Evolutionary conservation across 2,329 filamentous ascomycete genomes (phyloP), one percentile per base, ranked within the genome.

Genomic region (Colletotrichum gigasporum): DNA sequence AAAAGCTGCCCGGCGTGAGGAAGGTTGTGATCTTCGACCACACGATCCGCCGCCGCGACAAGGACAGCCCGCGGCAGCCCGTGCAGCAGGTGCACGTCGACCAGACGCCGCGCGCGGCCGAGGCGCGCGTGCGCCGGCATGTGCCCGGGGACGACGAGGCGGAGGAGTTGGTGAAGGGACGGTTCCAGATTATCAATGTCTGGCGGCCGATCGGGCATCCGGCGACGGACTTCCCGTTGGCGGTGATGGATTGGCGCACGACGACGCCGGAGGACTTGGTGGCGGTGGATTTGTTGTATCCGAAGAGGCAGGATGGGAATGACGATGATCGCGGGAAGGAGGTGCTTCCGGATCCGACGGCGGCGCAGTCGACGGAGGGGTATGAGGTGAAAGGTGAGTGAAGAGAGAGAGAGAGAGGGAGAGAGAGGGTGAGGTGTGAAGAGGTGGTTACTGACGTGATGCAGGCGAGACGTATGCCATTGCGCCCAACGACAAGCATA

Each of bases 1-100:
- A 80, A 26, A 84, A 85, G 44, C 78, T 91, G 0, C 79, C 83
- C 0, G 84, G 81, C 0, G 78, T 89, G 54, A 85, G 84, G 56
- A 87, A 87, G 65, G 83, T 92, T 10, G 82, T 88, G 63, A 89
- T 92, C 63, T 92, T 92, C 72, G 90, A 92, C 74, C 90, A 92
- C 74, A 92, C 90, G 0, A 89, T 92, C 68, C 84, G 90, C 2
- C 79, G 85, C 6, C 78, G 84, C 18, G 75, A 80, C 2, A 83
- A 85, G n/a, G 74, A 78, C 2, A 79, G 87, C 0, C 82, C 87
- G 0, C 82, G 90, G 5, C 85, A 87, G 67, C 90, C 90, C 0
- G 89, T 92, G 0, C 87, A 90, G 73, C 85, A 87, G 68, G 88
- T 92, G 0, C 90, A 92, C 66, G 88, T 92, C 12, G 90, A 93